Conservation (phyloP, 2,329 filamentous ascomycete genomes). For the Aspergillus melleus region DNA sequence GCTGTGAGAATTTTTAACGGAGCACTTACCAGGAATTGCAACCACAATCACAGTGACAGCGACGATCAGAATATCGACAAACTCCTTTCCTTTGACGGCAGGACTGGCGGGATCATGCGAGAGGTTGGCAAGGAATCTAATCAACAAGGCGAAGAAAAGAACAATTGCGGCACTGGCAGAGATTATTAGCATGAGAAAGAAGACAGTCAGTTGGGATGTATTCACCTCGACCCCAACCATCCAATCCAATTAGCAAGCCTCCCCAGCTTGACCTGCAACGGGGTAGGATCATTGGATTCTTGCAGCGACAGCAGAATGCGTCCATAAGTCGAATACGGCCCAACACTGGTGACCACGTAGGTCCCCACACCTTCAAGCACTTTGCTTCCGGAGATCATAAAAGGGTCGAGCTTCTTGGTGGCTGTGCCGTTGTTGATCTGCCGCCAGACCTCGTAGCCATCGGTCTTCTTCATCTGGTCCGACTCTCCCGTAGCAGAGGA, state of each 20-base stretch:
- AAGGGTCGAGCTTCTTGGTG: constrained; percentile 62
- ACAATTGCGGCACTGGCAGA: constrained; percentile 62
- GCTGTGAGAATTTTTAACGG: not conserved
- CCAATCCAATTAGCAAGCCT: constrained; percentile 75
- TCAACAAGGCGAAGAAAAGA: constrained; percentile 81
- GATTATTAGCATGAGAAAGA: constrained; percentile 3
- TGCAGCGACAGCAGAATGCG: constrained; percentile 73
- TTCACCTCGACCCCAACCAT: constrained; percentile 67
- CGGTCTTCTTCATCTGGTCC: constrained; percentile 68
- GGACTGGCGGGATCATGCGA: constrained; percentile 54
- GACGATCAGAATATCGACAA: constrained; percentile 74
- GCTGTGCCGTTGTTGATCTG: constrained; percentile 54
- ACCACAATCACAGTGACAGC: constrained; percentile 79
- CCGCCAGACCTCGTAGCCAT: constrained; percentile 60
- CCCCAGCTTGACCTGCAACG: constrained; percentile 74
- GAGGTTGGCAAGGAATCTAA: constrained; percentile 76
- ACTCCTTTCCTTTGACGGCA: constrained; percentile 74
- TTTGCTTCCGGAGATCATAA: constrained; percentile 78
- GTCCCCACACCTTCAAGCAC: constrained; percentile 77
- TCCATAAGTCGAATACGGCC: constrained; percentile 72
- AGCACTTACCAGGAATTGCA: constrained; percentile 60
- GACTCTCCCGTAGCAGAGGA: constrained; percentile 74
- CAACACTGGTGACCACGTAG: constrained; percentile 72
- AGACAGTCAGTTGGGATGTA: not conserved
- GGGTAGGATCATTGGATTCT: constrained; percentile 72